Conservation (phyloP, 257 asterid species). For the Ilex asprella region DNA sequence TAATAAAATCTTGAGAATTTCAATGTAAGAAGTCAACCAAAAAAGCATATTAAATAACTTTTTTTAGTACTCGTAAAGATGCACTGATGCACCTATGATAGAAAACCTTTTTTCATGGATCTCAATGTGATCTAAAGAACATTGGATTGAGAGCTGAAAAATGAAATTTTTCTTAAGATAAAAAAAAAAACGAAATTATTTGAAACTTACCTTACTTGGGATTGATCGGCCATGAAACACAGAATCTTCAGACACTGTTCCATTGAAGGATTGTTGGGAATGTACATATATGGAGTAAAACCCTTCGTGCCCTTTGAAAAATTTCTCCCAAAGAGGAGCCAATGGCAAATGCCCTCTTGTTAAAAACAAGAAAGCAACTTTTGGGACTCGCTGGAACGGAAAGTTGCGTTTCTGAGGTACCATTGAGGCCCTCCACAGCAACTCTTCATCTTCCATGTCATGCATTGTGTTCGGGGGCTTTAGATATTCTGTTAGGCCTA, state of each 20-base stretch:
- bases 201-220: slow-evolving; percentile 58
- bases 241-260: slow-evolving; percentile 27
- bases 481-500: slow-evolving; percentile 21
- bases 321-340: slow-evolving; percentile 74
- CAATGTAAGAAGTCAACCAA: no score
- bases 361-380: slow-evolving; percentile 76
- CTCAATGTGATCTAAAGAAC: no score
- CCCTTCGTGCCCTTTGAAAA: slow-evolving; percentile 52
- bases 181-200: no score
- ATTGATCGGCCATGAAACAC: slow-evolving; percentile 57
- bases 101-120: no score
- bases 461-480: slow-evolving; percentile 34
- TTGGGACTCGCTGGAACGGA: slow-evolving; percentile 46
- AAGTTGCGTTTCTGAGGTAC: slow-evolving; percentile 20
- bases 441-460: slow-evolving; percentile 56
- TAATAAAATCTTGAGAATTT: no score
- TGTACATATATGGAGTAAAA: slow-evolving; percentile 63
- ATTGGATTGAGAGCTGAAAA: no score
- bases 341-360: slow-evolving; percentile 50
- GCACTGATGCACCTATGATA: no score
- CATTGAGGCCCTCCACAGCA: slow-evolving; percentile 80
- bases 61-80: no score
- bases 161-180: no score
- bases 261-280: slow-evolving; percentile 40
- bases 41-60: no score